Base-by-base conservation (phyloP, 2,329 filamentous ascomycete genomes). In the Biscogniauxia mediterranea region DNA sequence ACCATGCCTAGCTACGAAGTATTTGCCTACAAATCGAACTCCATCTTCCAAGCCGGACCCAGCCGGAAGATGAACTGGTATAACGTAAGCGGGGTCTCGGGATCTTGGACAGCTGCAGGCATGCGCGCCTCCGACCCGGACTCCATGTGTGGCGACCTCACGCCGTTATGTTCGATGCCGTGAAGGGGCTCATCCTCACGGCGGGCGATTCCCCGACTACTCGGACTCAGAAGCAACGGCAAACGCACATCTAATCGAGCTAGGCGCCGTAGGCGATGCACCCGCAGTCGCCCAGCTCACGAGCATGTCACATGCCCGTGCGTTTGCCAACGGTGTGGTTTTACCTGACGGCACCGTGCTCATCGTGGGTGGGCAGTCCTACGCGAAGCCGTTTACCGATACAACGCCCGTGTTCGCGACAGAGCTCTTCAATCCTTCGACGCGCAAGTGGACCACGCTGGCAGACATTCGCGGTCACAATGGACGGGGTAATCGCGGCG, bases 1-100 rank as follows among this genome's bases (percentile, higher is more conserved):
- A 84, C 64, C 83, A 86, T 66, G 81, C 70, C 19, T 85, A 82
- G 83, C 74, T 84, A n/a, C n/a, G n/a, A n/a, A n/a, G n/a, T n/a
- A 1, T 82, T 83, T 57, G 76, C 70, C 9, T 84, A 81, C 79
- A 82, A 77, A 62, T 70, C 76, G 57, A 74, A 72, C 19, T 77
- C 71, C 5, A 77, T 83, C 1, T 83, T 85, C 66, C 82, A 85
- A 68, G 82, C 81, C 11, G 82, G 82, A 0, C 82, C 82, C 1
- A 62, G 59, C 52, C 58, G 58, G 46, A 49, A 56, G 5, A 68
- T 84, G 81, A 81, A 85, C 65, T 86, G 83, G 83, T 86, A 81
- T 65, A 73, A 73, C 21, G 80, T 79, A 1, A 66, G 65, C 2
- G 78, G 76, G 5, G 69, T 68, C 20, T 9, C 42, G 13, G 81